Evolutionary conservation across 805 yeast genomes (phyloP).

Genomic region (Helenozyma rhizophorensis): DNA sequence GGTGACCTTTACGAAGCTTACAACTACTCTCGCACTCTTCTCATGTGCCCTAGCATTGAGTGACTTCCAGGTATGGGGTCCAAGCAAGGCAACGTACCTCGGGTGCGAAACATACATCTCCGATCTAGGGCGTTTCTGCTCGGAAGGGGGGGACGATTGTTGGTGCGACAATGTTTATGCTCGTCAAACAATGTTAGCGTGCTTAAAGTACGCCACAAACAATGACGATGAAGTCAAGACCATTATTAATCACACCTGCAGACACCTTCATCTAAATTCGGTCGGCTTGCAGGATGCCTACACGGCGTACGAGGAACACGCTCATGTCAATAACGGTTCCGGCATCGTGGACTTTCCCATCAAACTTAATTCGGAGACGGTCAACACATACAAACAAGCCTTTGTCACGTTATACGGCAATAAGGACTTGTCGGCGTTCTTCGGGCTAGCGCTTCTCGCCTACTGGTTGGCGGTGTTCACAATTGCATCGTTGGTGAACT

Average conservation of each 20-base stretch:
- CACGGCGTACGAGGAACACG: background rate
- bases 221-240: background rate
- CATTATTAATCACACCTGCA: too few relatives aligned
- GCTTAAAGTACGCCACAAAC: background rate
- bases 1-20: too few relatives aligned
- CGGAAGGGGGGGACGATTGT: background rate
- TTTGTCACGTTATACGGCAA: background rate
- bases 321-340: too few relatives aligned
- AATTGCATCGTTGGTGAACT: conserved; percentile 1
- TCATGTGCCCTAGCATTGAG: background rate
- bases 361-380: background rate
- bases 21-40: too few relatives aligned
- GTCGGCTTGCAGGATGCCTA: too few relatives aligned
- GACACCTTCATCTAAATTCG: too few relatives aligned
- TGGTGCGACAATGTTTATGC: background rate
- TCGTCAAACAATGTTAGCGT: conserved; percentile 1
- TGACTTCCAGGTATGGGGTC: conserved; percentile 2
- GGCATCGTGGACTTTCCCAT: background rate
- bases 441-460: conserved; percentile 11
- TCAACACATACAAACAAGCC: background rate
- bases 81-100: background rate
- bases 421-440: conserved; percentile 12
- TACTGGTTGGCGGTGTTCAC: conserved; percentile 4
- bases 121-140: background rate
- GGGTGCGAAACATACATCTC: conserved; percentile 1